Evolutionary conservation across 768 basidiomycete species (phyloP).

Genomic region (Lactarius akahatsu): DNA sequence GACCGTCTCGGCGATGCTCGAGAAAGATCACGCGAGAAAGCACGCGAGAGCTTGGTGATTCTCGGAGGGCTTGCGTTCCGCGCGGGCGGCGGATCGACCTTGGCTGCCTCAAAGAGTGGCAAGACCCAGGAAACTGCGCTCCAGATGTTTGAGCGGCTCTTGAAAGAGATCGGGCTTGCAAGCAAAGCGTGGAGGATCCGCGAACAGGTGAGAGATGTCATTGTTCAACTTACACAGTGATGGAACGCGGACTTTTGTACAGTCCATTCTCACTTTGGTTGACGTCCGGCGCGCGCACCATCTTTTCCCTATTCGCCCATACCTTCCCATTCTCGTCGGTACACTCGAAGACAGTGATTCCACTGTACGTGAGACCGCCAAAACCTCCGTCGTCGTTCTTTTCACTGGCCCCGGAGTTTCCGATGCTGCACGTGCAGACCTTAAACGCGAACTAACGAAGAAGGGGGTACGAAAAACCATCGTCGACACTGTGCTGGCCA

Average conservation of each 20-base stretch:
- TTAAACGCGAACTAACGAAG: constrained; percentile 89
- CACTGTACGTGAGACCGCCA: constrained; percentile 83
- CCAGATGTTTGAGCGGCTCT: constrained; percentile 63
- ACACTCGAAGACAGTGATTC: constrained; percentile 89
- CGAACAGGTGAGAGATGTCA: constrained; percentile 67
- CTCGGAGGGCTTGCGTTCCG: constrained; percentile 73
- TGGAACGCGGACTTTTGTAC: background rate
- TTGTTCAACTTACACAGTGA: constrained; percentile 24
- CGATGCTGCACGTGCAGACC: constrained; percentile 84
- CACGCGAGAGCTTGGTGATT: constrained; percentile 71
- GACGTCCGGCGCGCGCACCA: constrained; percentile 69
- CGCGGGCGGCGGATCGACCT: constrained; percentile 45
- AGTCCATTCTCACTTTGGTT: constrained; percentile 64
- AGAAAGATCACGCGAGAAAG: constrained; percentile 68
- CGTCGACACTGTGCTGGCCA: constrained; percentile 72
- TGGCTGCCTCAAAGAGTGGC: constrained; percentile 48
- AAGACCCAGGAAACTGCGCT: constrained; percentile 72
- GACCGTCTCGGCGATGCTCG: constrained; percentile 80
- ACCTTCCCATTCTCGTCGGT: constrained; percentile 76
- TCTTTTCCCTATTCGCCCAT: constrained; percentile 78
- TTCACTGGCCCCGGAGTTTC: constrained; percentile 82
- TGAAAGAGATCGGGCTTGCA: constrained; percentile 68
- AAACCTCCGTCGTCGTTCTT: constrained; percentile 75
- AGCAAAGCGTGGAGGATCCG: constrained; percentile 86
- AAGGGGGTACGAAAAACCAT: constrained; percentile 87